Base-by-base conservation (phyloP, 2,329 filamentous ascomycete species). In the Cladophialophora chaetospira region DNA sequence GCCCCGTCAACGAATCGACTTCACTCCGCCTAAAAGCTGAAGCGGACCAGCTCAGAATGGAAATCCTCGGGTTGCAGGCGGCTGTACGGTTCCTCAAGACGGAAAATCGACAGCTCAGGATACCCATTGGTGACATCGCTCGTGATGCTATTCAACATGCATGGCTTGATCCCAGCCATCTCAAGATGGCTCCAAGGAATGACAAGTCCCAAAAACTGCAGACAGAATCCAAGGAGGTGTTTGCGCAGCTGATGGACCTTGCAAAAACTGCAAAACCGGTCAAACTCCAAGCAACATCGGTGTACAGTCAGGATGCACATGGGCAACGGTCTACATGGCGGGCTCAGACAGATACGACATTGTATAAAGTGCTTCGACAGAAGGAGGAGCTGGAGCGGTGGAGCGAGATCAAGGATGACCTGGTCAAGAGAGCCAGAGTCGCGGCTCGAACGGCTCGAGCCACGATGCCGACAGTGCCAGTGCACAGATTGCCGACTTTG, bases 341-440 rank as follows among this genome's bases (percentile, higher is more conserved):
- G 19, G 72, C 75, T 5, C 65, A 71, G 3, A 75, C 75, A 49
- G 70, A 73, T 17, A 75, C 74, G 25, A 70, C 74, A 15, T 68
- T 71, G 8, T 77, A 77, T 61, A 73, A 73, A 55, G 69, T 75
- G 4, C 71, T 77, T 5, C 71, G 71, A 35, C 75, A 76, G 50
- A 73, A 75, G 29, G 75, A 77, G 58, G 70, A 76, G 44, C 75
- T 75, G 60, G 74, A 77, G 59, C 73, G 73, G 54, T 77, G 76
- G 74, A 67, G 71, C 15, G 54, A 58, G 31, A 42, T 43, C 23
- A 61, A 57, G 42, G 52, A 57, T 17, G 61, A 63, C 25, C 17
- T 63, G 58, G 38, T 63, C 9, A 38, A 53, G 17, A 43, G 50
- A 33, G 60, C 60, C n/a, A 55, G 51, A 29, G 36, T 62, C 33